phyloP scores from a whole-genome alignment of 2,329 filamentous ascomycete genomes.

The Hypoxylon sp. region DNA sequence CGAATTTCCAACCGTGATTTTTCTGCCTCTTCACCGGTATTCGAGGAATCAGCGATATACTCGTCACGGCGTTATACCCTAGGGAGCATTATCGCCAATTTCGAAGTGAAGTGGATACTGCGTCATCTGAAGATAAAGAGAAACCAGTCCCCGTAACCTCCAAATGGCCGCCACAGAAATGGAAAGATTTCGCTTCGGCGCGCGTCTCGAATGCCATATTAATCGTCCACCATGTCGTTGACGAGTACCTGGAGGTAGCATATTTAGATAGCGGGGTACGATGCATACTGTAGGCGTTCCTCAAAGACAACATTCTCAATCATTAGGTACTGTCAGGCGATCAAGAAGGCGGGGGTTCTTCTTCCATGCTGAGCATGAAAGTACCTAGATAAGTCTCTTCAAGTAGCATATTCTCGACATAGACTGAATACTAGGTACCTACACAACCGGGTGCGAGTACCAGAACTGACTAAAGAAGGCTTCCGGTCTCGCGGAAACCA shows the following conservation, averaged over 20 bases:
- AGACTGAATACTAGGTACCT: neutral
- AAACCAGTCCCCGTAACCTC: no score
- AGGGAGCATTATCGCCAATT: no score
- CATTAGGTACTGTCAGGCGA: conserved; percentile 14
- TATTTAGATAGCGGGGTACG: conserved; percentile 1
- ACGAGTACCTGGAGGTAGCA: conserved; percentile 44
- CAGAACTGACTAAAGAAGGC: neutral
- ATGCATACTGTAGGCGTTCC: neutral
- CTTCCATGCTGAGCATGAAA: conserved; percentile 7
- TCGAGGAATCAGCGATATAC: no score
- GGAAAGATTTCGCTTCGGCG: conserved; percentile 49
- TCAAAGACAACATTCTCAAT: conserved; percentile 4
- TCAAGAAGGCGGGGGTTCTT: conserved; percentile 15
- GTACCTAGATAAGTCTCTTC: neutral
- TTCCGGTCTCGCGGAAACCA: neutral
- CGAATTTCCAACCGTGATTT: no score
- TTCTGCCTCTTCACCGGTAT: no score
- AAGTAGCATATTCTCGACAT: neutral
- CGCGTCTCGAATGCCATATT: conserved; percentile 68
- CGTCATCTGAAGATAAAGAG: no score
- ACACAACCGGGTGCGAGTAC: neutral
- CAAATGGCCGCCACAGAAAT: no score
- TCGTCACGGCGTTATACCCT: no score
- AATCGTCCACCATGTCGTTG: conserved; percentile 68
- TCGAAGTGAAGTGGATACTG: no score